Base-by-base conservation (phyloP, 1,139 yeast species). In the Nakaseomyces bracarensis region DNA sequence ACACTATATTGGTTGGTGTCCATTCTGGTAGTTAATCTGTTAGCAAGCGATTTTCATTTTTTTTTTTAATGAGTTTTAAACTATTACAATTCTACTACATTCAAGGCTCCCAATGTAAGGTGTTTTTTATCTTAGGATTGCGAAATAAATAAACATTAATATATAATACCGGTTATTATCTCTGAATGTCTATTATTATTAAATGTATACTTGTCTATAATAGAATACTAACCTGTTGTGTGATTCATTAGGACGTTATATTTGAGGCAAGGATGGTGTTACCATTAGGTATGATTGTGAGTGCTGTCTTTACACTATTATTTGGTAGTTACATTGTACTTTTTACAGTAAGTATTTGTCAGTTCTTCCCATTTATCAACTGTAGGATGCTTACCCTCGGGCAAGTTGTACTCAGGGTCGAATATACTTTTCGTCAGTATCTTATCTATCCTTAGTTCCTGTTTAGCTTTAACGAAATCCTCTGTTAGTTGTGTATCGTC, bases 1-100 rank as follows among this genome's bases (percentile, higher is more conserved):
- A 62, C 98, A 91, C 63, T 93, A 85, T 59, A 84, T 93, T 49
- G 99, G 99, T 14, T 93, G 99, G 98, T 91, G 98, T 66, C 84
- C 97, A 1, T 91, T 89, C 76, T 91, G 98, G 97, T 89, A 41
- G 48, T 11, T 9, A 13, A 26, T 26, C n/a, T 26, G n/a, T 26
- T 2, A 11, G 10, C n/a, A 2, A 26, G 2, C n/a, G 28, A 7
- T 11, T n/a, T 6, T 26, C 2, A 11, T 26, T 8, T 7, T 26
- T 2, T 26, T 26, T 26, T 10, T 26, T 10, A 5, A 8, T 26
- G 10, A 26, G n/a, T n/a, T 7, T 13, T n/a, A 28, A 9, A 37
- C 18, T 25, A 9, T 31, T n/a, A n/a, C n/a, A n/a, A n/a, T n/a
- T n/a, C n/a, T n/a, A n/a, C n/a, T n/a, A n/a, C n/a, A n/a, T n/a